Conservation (phyloP, 164 flowering plant species). For the Vitis rotundifolia region DNA sequence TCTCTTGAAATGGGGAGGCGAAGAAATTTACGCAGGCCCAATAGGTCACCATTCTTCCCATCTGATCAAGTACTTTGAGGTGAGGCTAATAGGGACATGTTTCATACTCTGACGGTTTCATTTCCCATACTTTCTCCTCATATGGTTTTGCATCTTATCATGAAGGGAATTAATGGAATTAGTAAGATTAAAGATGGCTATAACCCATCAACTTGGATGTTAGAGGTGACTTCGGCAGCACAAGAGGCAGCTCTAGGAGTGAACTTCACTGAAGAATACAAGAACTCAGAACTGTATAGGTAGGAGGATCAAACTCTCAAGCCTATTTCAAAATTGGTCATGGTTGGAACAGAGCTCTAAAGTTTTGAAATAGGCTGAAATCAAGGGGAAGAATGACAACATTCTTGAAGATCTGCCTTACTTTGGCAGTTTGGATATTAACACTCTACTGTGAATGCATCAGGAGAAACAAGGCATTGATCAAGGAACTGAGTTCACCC, state of each 20-base stretch:
- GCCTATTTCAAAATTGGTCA: no score
- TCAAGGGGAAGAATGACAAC: no score
- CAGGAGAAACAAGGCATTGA: conserved; percentile 49
- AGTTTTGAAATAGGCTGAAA: no score
- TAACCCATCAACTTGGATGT: conserved; percentile 56
- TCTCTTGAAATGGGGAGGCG: conserved; percentile 61
- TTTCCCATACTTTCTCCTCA: neutral
- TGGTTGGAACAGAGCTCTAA: no score
- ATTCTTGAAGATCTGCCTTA: neutral
- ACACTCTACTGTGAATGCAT: neutral
- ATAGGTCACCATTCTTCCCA: conserved; percentile 45
- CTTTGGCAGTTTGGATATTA: neutral
- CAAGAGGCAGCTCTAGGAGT: conserved; percentile 36
- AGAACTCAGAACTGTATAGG: conserved; percentile 23
- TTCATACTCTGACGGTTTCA: no score
- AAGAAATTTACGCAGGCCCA: conserved; percentile 61
- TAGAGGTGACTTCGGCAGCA: conserved; percentile 35
- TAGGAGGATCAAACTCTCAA: neutral
- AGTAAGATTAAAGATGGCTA: conserved; percentile 34
- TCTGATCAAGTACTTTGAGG: conserved; percentile 64
- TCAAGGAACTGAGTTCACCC: conserved; percentile 46
- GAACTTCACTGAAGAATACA: conserved; percentile 34
- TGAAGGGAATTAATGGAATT: conserved; percentile 38
- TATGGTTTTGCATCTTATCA: neutral
- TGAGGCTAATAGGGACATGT: conserved; percentile 11